A percentile compares a stretch with the other conserved stretches of the same genome.
Conservation (phyloP, 2,329 filamentous ascomycete species). For the Graphilbum fragrans region DNA sequence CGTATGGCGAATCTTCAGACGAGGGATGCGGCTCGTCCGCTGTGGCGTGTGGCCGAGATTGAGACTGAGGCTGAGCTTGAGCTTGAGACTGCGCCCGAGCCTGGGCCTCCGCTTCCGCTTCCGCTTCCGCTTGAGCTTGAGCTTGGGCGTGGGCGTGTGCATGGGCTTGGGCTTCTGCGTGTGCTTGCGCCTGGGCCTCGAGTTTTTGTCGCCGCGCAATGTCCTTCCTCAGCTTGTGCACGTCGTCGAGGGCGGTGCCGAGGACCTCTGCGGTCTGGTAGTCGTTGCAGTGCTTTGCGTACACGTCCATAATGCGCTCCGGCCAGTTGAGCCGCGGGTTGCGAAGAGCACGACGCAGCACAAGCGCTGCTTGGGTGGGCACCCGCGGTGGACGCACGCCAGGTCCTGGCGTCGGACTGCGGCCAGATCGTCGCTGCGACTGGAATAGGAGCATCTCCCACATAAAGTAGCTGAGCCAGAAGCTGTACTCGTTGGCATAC, state of each 20-base stretch:
- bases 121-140: slow-evolving; percentile 18
- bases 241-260: slow-evolving; percentile 59
- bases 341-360: slow-evolving; percentile 59
- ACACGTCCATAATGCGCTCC: slow-evolving; percentile 63
- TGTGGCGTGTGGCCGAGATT: too few species aligned
- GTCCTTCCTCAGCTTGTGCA: slow-evolving; percentile 54
- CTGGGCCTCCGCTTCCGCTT: slow-evolving; percentile 2
- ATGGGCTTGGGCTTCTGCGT: slow-evolving; percentile 10
- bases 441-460: slow-evolving; percentile 69
- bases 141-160: not conserved
- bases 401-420: slow-evolving; percentile 35
- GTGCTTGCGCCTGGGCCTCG: slow-evolving; percentile 23
- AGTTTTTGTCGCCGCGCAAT: slow-evolving; percentile 52
- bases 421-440: slow-evolving; percentile 33
- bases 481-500: slow-evolving; percentile 71
- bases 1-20: slow-evolving; percentile 22
- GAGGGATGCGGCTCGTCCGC: slow-evolving; percentile 12
- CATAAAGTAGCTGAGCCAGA: slow-evolving; percentile 84
- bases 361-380: slow-evolving; percentile 62
- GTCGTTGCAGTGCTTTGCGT: slow-evolving; percentile 73
- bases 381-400: slow-evolving; percentile 36
- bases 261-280: slow-evolving; percentile 72
- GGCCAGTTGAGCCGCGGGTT: slow-evolving; percentile 60
- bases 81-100: not conserved
- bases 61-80: not conserved